Conservation (phyloP, 2,329 filamentous ascomycete species). For the Exserohilum rostratum region DNA sequence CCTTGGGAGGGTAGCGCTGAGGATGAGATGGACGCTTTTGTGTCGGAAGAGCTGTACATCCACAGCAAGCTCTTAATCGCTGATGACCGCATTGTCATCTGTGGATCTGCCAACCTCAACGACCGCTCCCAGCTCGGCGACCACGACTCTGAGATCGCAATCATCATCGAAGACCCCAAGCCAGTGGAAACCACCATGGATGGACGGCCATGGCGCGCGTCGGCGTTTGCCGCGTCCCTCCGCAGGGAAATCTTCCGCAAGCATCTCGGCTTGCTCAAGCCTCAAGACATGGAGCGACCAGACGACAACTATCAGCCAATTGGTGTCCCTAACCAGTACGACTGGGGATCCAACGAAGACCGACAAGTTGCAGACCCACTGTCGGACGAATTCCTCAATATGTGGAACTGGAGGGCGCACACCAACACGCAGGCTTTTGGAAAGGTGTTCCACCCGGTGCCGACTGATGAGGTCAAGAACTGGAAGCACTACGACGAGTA, state of each 20-base stretch:
- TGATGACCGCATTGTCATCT: slow-evolving; percentile 82
- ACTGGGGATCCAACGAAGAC: slow-evolving; percentile 56
- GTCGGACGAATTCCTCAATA: slow-evolving; percentile 67
- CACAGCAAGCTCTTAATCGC: slow-evolving; percentile 78
- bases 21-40: slow-evolving; percentile 66
- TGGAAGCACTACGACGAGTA: slow-evolving; percentile 78
- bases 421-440: slow-evolving; percentile 82
- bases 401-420: slow-evolving; percentile 76
- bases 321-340: slow-evolving; percentile 60
- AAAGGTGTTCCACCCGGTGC: slow-evolving; percentile 81
- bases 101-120: slow-evolving; percentile 75
- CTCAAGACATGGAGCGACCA: slow-evolving; percentile 70
- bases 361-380: slow-evolving; percentile 75
- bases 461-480: slow-evolving; percentile 69
- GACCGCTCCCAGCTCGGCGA: slow-evolving; percentile 78
- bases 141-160: slow-evolving; percentile 89
- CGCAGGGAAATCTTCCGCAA: slow-evolving; percentile 88
- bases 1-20: slow-evolving; percentile 63
- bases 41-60: slow-evolving; percentile 68
- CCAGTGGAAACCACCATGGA: slow-evolving; percentile 75
- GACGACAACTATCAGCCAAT: slow-evolving; percentile 65
- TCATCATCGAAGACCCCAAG: slow-evolving; percentile 80
- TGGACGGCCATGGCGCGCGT: slow-evolving; percentile 72
- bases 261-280: slow-evolving; percentile 81
- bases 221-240: slow-evolving; percentile 77